Evolutionary conservation across 805 yeast species (phyloP), one percentile per base, ranked within the genome.

Genomic region (Lipomyces spencermartinsiae): DNA sequence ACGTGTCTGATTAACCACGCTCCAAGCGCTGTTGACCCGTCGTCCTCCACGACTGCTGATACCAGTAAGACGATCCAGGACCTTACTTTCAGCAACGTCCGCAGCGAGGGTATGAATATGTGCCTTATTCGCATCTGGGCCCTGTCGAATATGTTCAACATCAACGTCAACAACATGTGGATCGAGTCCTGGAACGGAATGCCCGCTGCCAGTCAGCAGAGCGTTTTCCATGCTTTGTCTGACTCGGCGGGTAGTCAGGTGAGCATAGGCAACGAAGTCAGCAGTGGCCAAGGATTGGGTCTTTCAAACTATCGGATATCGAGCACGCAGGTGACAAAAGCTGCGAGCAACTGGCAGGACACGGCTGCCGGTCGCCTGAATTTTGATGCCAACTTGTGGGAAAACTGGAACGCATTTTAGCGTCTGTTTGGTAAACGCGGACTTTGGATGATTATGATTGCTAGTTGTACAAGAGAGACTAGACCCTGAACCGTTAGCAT

Each of bases 21-120:
- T 12, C 49, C 49, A 12, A 39, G 49, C 49, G 49, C 29, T 9
- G 25, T 16, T 1, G 55, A 51, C 55, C 14, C 55, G n/a, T 51
- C 31, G 33, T 51, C 55, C 16, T 14, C 49, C 12, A 39, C 14
- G 9, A 51, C 55, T 51, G 55, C 55, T 25, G 55, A 51, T 12
- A 51, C 55, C 4, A 22, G 5, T 5, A n/a, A 51, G 33, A 51
- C 55, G 14, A 51, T 51, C 55, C 55, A n/a, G 33, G 55, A 25
- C 29, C 29, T 51, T 8, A 51, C 55, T 9, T 51, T 8, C 33
- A 51, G 29, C 55, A 51, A 51, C 14, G 4, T 51, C 29, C 55
- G 55, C 55, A 51, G 55, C n/a, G 55, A 51, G 55, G 55, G 55
- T n/a, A 51, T 51, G 55, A 51, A 51, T 12, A 51, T 51, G 49